Base-by-base conservation (phyloP, 331 rosid genomes). In the Rosa hybrid region DNA sequence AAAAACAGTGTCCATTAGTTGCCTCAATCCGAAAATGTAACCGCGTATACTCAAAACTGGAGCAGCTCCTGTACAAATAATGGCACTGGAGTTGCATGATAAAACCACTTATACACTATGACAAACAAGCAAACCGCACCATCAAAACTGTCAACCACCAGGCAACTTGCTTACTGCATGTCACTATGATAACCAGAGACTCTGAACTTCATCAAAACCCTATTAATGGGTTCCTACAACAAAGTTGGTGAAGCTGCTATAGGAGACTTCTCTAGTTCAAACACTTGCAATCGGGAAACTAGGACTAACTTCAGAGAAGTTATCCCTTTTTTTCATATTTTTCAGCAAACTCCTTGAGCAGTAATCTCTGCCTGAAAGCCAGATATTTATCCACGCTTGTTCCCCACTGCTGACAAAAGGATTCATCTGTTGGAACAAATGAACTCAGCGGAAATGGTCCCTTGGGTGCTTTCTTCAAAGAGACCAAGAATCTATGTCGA, bases 401-500 rank as follows among this genome's bases (percentile, higher is more conserved):
- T 68, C 90, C 99, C 98, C 98, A 96, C 81, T 84, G 92, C 80
- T 91, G 91, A 80, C 99, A 96, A 85, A 96, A 96, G 79, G 82
- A 72, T 81, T 96, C 98, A 76, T 96, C 99, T 12, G 97, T 96
- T 59, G 98, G 99, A 73, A 96, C 92, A 12, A 96, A 80, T 76
- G 97, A 91, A 79, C 97, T 86, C 39, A 96, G 91, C 50, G 99
- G 99, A 85, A 96, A 96, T 4, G 99, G 99, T 7, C 99, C 99
- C 80, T 93, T 90, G 14, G 99, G 98, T 72, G 92, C 98, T 90
- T 93, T 96, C 97, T 93, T 92, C 53, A 96, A 89, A 23, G 89
- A 85, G 86, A 96, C 97, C 81, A 96, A 84, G 89, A 93, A 96
- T 84, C 87, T 87, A 80, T 96, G 98, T 72, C 99, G 99, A 75